Percentiles rank a stretch among this genome's conserved stretches.
phyloP scores from a whole-genome alignment of 306 rosid species.

The Lupinus albus region DNA sequence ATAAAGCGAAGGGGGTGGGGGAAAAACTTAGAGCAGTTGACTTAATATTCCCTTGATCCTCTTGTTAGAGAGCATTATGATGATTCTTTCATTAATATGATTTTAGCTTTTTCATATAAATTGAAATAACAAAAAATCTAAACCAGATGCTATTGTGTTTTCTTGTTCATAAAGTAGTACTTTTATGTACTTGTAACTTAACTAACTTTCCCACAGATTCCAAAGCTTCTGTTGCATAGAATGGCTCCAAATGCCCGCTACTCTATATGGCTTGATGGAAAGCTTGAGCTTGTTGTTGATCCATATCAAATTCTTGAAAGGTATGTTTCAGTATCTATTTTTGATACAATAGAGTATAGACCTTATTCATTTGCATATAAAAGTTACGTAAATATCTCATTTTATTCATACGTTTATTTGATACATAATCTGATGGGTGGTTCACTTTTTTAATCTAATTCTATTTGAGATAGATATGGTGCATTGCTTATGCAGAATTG shows the following conservation, averaged over 20 bases:
- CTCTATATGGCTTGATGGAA: conserved; percentile 93
- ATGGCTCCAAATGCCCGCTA: conserved; percentile 86
- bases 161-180: conserved; percentile 19
- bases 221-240: conserved; percentile 90
- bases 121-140: not conserved
- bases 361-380: too few relatives aligned
- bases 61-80: conserved; percentile 20
- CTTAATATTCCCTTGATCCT: conserved; percentile 21
- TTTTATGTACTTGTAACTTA: conserved; percentile 36
- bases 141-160: conserved; percentile 19
- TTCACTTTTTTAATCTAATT: conserved; percentile 11
- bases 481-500: not conserved
- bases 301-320: conserved; percentile 92
- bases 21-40: conserved; percentile 2
- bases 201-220: conserved; percentile 64
- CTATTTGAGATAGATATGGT: not conserved
- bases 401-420: conserved; percentile 13
- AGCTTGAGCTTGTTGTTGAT: conserved; percentile 91
- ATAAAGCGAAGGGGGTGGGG: not conserved
- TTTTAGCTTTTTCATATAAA: conserved; percentile 29
- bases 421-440: not conserved
- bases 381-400: not conserved
- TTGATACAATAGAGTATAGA: not conserved
- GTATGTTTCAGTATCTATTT: conserved; percentile 45
- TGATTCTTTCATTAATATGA: conserved; percentile 31